Base-by-base conservation (phyloP, 2,329 filamentous ascomycete genomes). In the Aureobasidium zeae region DNA sequence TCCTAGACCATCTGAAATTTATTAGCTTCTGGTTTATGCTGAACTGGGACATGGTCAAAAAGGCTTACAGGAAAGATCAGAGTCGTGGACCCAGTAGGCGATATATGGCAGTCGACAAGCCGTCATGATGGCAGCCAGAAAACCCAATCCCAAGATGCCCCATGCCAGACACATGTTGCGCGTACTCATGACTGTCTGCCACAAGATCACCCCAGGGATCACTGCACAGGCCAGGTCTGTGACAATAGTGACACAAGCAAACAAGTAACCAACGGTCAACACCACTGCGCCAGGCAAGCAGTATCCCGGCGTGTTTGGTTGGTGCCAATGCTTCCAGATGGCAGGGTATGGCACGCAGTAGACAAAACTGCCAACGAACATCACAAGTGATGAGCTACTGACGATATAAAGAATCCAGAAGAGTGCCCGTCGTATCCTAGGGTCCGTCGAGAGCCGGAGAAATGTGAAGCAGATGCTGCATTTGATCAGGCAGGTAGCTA, bases 381-480 rank as follows among this genome's bases (percentile, higher is more conserved):
- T 43, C 20, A 43, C 5, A 4, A 39, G 36, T 16, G 36, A 39
- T 17, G 39, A 33, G 22, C 30, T 26, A 17, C 30, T 43, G 29
- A 43, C 39, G 7, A 34, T 30, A 7, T 33, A 33, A n/a, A 43
- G 5, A 12, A 43, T 43, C 29, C 30, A 43, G 39, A 33, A 24
- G 13, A 43, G 30, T 16, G 39, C n/a, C 10, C 16, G 6, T 26
- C 22, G 21, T n/a, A 43, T 34, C 17, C 34, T 43, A 3, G 38
- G 38, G 12, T 20, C 17, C 7, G 39, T 43, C 17, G 39, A 26
- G 2, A 43, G 30, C 10, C 39, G 39, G 7, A 43, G 39, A 22
- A 43, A 34, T 11, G 39, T 43, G 5, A 20, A 43, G 30, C 39
- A 43, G 16, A 43, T 30, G 10, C 39, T 43, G 39, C 39, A 43